Percentiles rank a stretch among this genome's conserved stretches.
These are phyloP conservation scores for Microsporum audouinii DNA, from an alignment of 2,329 filamentous ascomycete species.

Conservation along the genomic window DNA sequence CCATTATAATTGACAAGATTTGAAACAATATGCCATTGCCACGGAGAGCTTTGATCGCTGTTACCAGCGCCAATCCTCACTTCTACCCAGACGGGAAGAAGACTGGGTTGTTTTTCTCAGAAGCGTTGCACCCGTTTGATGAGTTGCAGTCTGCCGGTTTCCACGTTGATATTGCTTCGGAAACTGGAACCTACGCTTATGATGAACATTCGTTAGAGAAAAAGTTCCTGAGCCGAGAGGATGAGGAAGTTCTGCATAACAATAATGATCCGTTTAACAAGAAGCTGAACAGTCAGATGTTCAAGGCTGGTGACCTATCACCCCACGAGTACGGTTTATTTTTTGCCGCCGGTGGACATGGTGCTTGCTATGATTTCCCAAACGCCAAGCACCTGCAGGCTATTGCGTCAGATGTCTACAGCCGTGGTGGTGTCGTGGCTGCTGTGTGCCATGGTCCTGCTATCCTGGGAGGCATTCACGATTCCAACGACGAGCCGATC, in stretches of 20 bases:
- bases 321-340: constrained; percentile 16
- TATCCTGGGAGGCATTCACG: constrained; percentile 26
- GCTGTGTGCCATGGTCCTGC: constrained; percentile 33
- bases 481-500: constrained; percentile 23
- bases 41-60: constrained; percentile 15
- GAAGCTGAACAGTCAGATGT: constrained; percentile 32
- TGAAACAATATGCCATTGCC: constrained; percentile 11
- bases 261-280: constrained; percentile 31
- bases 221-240: constrained; percentile 31
- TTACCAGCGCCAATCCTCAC: constrained; percentile 20
- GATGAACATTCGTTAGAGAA: constrained; percentile 34
- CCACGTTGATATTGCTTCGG: constrained; percentile 37
- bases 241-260: constrained; percentile 31
- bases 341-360: constrained; percentile 24
- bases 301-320: constrained; percentile 15
- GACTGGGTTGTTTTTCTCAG: constrained; percentile 16
- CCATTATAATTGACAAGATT: neutral
- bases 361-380: constrained; percentile 38
- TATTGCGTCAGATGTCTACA: constrained; percentile 33
- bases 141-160: constrained; percentile 30
- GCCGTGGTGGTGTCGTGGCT: constrained; percentile 31
- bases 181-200: constrained; percentile 32
- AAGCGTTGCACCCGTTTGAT: constrained; percentile 14
- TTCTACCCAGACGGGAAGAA: constrained; percentile 20
- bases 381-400: constrained; percentile 31